Percentiles rank a stretch among this genome's conserved stretches.
Evolutionary conservation across 495 filamentous ascomycete genomes (phyloP).

Genomic region (Talaromyces wortmannii): DNA sequence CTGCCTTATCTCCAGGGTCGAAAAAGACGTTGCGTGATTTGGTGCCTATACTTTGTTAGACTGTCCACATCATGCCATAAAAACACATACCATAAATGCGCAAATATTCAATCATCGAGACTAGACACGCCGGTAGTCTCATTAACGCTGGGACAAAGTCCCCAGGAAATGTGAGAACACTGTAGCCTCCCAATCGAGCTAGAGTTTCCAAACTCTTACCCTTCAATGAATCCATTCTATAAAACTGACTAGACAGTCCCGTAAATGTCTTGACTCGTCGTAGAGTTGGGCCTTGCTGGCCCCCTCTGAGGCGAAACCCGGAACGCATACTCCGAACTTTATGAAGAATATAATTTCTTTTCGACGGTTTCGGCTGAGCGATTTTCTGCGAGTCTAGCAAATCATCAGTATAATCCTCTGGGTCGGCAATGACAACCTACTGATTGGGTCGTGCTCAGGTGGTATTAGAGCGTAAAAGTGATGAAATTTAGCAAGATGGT

Average conservation of each 20-base stretch:
- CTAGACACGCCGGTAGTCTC: conserved; percentile 67
- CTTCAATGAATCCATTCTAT: conserved; percentile 50
- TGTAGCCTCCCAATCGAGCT: conserved; percentile 67
- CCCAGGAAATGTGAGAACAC: conserved; percentile 56
- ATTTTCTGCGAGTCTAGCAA: background rate
- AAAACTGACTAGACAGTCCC: conserved; percentile 16
- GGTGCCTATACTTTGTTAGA: conserved; percentile 7
- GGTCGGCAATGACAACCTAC: background rate
- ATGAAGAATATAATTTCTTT: conserved; percentile 15
- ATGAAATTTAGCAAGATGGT: background rate
- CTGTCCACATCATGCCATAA: background rate
- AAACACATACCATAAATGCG: conserved; percentile 53
- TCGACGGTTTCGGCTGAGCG: background rate
- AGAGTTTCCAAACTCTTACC: conserved; percentile 57
- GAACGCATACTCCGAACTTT: conserved; percentile 30
- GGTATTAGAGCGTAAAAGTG: background rate
- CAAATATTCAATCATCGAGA: conserved; percentile 61
- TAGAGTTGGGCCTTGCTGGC: conserved; percentile 36
- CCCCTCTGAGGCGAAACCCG: conserved; percentile 18
- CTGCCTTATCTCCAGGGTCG: conserved; percentile 23
- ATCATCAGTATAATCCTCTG: background rate
- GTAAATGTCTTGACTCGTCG: conserved; percentile 36
- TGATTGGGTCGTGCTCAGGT: conserved; percentile 4
- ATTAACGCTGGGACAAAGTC: conserved; percentile 60
- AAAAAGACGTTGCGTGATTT: conserved; percentile 22